phyloP scores from a whole-genome alignment of 164 flowering plant genomes.

The Annona cherimola region DNA sequence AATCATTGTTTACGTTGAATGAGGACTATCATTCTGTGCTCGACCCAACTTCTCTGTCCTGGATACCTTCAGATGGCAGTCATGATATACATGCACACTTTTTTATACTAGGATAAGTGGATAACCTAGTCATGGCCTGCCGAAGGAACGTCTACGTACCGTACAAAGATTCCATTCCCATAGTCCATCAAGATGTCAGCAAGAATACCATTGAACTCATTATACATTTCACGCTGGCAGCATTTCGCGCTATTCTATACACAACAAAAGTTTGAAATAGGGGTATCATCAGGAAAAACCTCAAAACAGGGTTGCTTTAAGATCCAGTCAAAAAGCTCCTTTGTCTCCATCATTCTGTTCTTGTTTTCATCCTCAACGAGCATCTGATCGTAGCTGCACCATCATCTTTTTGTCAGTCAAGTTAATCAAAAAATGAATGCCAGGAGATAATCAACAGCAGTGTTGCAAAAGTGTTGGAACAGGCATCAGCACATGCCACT shows the following conservation, averaged over 20 bases:
- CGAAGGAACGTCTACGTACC: no score
- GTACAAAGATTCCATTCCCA: no score
- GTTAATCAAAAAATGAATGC: not conserved
- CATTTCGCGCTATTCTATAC: not conserved
- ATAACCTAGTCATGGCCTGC: no score
- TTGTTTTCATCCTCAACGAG: conserved; percentile 87
- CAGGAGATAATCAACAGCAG: no score
- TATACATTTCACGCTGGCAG: not conserved
- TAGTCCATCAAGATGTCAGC: not conserved
- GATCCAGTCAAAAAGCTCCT: conserved; percentile 95
- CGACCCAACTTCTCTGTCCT: no score
- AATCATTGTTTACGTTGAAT: no score
- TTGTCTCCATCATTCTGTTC: conserved; percentile 93
- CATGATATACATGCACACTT: no score
- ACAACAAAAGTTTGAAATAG: conserved; percentile 2
- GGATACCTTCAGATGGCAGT: no score
- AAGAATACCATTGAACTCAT: not conserved
- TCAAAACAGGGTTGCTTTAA: conserved; percentile 95
- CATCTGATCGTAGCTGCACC: conserved; percentile 88
- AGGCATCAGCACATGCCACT: no score
- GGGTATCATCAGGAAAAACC: conserved; percentile 35
- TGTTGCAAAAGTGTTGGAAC: no score
- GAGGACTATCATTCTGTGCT: no score
- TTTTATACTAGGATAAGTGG: no score
- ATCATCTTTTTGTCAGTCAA: not conserved